Evolutionary conservation across 202 grass and related monocot genomes (phyloP), one percentile per base, ranked within the genome.

Genomic region (Cymbopogon flexuosus): DNA sequence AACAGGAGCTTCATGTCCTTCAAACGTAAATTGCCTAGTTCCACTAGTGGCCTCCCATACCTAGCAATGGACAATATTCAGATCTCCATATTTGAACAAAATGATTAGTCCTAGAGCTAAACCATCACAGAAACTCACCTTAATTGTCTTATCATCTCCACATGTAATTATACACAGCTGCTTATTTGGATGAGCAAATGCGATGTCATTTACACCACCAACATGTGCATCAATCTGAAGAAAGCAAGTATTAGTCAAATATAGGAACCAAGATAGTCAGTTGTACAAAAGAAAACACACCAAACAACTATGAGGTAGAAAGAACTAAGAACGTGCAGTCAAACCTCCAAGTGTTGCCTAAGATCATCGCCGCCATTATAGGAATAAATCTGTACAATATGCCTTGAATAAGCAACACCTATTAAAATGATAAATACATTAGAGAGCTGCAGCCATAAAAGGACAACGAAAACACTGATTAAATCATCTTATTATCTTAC

Each of bases 151-250:
- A 76, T 98, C 95, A 89, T 98, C 95, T 72, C 95, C 95, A 1
- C 95, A 98, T 33, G 95, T 98, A 73, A 98, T 93, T 86, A 98
- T 85, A 77, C 84, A 94, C 19, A 94, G 72, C 72, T 94, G 92
- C 76, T 94, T 94, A 83, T 93, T 94, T 11, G 95, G 95, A 85
- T 94, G 88, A 85, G 95, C 88, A 83, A 98, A 98, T 89, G 92
- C 86, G 82, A 98, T 94, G 74, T 94, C 95, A 72, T 98, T 98
- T 65, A 98, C 95, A 77, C 92, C 92, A 57, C 95, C 92, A 70
- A 85, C 79, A 89, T 98, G 95, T 49, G 95, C 95, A 79, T 98
- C 92, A 86, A 94, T 94, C 92, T 98, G 16, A 72, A 84, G 77
- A 67, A 89, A 71, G 31, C 13, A 79, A 81, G 18, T 8, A 83